phyloP scores from a whole-genome alignment of 177 flowering plant genomes.

The Telopea speciosissima region DNA sequence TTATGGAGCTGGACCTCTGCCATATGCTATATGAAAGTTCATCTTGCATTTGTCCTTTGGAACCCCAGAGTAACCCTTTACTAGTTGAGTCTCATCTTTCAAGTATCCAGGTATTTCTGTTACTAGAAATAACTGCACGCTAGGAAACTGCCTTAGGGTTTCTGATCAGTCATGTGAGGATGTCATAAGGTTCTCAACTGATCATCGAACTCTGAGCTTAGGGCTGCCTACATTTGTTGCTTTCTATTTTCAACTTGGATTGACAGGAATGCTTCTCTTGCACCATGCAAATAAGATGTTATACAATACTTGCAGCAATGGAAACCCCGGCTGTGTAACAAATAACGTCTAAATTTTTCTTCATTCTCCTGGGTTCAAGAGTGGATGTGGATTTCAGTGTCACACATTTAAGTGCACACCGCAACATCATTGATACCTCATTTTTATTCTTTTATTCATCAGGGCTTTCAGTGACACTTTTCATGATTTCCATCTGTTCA shows the following conservation, averaged over 20 bases:
- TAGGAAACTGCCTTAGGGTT: background rate
- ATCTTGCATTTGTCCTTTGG: background rate
- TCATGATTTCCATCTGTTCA: background rate
- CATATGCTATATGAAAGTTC: background rate
- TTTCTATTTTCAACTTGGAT: background rate
- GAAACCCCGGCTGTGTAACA: background rate
- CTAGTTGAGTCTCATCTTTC: background rate
- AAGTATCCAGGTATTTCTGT: background rate
- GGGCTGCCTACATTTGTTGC: background rate
- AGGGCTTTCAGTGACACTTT: background rate
- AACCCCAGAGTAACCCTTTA: background rate
- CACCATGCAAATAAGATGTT: background rate
- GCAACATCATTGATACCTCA: too few relatives aligned
- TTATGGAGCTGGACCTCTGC: background rate
- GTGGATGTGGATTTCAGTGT: too few relatives aligned
- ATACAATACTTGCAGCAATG: background rate
- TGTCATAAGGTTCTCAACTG: background rate
- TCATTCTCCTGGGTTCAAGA: background rate
- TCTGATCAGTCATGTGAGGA: background rate
- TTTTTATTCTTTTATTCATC: too few relatives aligned
- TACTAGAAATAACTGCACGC: background rate
- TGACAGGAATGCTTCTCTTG: background rate
- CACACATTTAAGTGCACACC: too few relatives aligned
- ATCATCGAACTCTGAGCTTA: background rate
- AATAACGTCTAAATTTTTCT: background rate